Evolutionary conservation across 2,329 filamentous ascomycete genomes (phyloP), one percentile per base, ranked within the genome.

Genomic region (Aspergillus costaricaensis): DNA sequence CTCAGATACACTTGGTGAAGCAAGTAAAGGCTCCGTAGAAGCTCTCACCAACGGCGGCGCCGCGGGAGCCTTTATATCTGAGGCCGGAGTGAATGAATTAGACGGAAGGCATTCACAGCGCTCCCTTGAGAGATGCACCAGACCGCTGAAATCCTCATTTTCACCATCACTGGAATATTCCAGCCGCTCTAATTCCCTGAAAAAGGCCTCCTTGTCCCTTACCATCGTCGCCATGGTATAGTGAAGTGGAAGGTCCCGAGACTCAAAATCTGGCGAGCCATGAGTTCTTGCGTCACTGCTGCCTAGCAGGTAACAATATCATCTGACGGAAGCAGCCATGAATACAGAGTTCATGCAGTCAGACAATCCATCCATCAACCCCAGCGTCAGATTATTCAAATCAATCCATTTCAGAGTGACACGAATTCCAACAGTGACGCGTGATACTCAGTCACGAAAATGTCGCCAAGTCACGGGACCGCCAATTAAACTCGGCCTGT

Each of bases 401-500:
- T 21, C 15, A n/a, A n/a, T 14, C 8, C 15, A n/a, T n/a, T 19
- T 1, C 8, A 14, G 14, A 41, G 17, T 47, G 53, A 38, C 53
- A 55, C 53, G 53, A 53, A 17, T n/a, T 4, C 14, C 23, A 27
- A 0, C 15, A 43, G 25, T 17, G 15, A 55, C 57, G 57, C 51
- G 49, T 59, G 43, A 44, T 21, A 3, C n/a, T 41, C 9, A 60
- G 41, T 55, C 72, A 70, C 73, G 71, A 74, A 74, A 71, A 58
- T 60, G 65, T 59, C 72, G 63, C 73, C 73, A 70, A 58, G 62
- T 75, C 74, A 76, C 72, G 73, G 66, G 71, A 71, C 57, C 48
- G 0, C 52, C 54, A 61, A 71, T 68, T 69, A 68, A 65, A 63
- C 61, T 63, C 51, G 55, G 59, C 32, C 12, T 36, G 32, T 14